Base-by-base conservation (phyloP, 805 yeast genomes). In the Allodekkera sacchari region DNA sequence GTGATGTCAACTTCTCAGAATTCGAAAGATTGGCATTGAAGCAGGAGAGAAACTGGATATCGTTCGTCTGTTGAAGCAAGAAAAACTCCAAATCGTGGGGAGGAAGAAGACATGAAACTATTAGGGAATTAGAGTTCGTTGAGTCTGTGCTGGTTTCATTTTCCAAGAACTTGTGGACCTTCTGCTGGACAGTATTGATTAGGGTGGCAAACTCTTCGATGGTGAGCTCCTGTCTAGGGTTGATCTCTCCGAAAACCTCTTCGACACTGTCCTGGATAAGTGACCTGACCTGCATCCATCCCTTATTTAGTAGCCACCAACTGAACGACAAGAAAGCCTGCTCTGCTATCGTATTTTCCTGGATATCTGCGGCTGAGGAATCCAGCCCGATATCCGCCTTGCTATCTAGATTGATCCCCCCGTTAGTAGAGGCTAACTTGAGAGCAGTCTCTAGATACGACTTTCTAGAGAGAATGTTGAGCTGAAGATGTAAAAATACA, bases 291-390 rank as follows among this genome's bases (percentile, higher is more conserved):
- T 64, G 59, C 15, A 65, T 45, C 87, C 92, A 85, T 1, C 97
- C 97, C 41, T 77, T 73, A 53, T 89, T 87, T 31, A 89, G 63
- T 28, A 89, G 55, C 96, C 96, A 89, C 96, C 96, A 89, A 38
- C 88, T 79, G 39, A 85, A 70, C 0, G 94, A 80, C 28, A 89
- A 63, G 51, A 82, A 89, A 31, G 85, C 80, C 46, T 92, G 89
- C 45, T 82, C 92, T 23, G 78, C 66, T 21, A 69, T 74, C 42
- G 40, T 38, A 28, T 51, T 57, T 28, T 47, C 37, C 10, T 51
- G 55, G 7, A 36, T 36, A 7, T 10, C 22, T 12, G 7, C n/a
- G 5, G 9, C 6, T 14, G n/a, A 18, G 19, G n/a, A n/a, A 12
- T 24, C 30, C 14, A 9, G 18, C 11, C 18, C 16, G 6, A 6